Evolutionary conservation across 2,329 filamentous ascomycete genomes (phyloP).

Genomic region (Cryphonectria japonica): DNA sequence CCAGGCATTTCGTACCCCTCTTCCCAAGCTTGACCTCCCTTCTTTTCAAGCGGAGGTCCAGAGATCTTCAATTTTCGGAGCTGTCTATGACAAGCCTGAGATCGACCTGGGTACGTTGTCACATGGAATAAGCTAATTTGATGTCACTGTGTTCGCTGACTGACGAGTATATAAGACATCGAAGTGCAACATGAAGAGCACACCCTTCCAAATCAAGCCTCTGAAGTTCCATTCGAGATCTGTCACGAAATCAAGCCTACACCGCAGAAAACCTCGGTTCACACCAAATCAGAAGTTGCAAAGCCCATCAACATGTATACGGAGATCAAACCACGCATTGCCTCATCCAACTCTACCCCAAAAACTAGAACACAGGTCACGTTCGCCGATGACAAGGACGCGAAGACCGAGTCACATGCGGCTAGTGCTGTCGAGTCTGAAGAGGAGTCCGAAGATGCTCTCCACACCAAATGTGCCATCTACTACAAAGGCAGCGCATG

Average conservation of each 20-base stretch:
- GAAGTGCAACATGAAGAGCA: neutral
- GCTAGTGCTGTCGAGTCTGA: neutral
- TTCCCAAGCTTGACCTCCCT: constrained; percentile 21
- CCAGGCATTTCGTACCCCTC: constrained; percentile 1
- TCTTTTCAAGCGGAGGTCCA: constrained; percentile 22
- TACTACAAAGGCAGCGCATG: constrained; percentile 22
- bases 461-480: constrained; percentile 15
- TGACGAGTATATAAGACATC: neutral
- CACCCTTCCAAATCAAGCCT: neutral
- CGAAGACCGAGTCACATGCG: neutral
- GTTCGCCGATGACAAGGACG: neutral
- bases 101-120: neutral
- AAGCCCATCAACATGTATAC: neutral
- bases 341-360: neutral
- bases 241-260: neutral
- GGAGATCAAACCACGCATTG: neutral
- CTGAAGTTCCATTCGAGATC: neutral
- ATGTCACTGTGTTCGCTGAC: neutral
- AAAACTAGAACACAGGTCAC: neutral
- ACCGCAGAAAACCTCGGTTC: neutral
- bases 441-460: neutral
- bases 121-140: neutral
- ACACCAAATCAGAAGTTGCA: neutral
- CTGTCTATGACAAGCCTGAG: neutral
- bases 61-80: constrained; percentile 9